Base-by-base conservation (phyloP, 1,139 yeast species). In the Suhomyces ambrosiae region DNA sequence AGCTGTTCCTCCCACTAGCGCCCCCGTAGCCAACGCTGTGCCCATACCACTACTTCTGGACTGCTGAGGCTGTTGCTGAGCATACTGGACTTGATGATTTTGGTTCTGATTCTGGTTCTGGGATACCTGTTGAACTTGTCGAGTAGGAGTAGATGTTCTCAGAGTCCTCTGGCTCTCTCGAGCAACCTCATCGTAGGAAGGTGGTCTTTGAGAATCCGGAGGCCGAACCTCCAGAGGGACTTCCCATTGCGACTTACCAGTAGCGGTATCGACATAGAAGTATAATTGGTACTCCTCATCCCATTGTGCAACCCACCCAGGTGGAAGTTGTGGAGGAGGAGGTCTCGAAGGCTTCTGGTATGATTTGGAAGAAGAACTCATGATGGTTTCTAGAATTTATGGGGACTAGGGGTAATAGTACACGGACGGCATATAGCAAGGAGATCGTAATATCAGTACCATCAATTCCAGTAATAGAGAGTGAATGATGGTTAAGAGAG, bases 261-360 rank as follows among this genome's bases (percentile, higher is more conserved):
- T 57, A 13, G 35, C 31, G 14, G 47, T 45, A 39, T 61, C 53
- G 25, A 60, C 56, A 32, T 42, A 60, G 41, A 49, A 61, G 38
- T 48, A 60, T 24, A 46, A 38, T 33, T 54, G 35, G 41, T 56
- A 57, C 36, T 56, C 59, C 25, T 55, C 57, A 34, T 61, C 65
- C 60, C 60, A 61, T 35, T 54, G 54, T 7, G 64, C 65, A 2
- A 47, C 39, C 65, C 65, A 61, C 6, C 63, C 65, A 4, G 44
- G 43, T 4, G 65, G 66, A 22, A 58, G 38, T 15, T 38, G 32
- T 4, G 56, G 52, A 7, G 42, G 41, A 14, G 34, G 34, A 2
- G 45, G 45, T 18, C 16, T 24, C 4, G 16, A 12, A 7, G 27
- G 27, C n/a, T 23, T 23, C n/a, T 10, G 24, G 12, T 19, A 19